Evolutionary conservation across 2,329 filamentous ascomycete species (phyloP).

Genomic region (Verticillium nubilum): DNA sequence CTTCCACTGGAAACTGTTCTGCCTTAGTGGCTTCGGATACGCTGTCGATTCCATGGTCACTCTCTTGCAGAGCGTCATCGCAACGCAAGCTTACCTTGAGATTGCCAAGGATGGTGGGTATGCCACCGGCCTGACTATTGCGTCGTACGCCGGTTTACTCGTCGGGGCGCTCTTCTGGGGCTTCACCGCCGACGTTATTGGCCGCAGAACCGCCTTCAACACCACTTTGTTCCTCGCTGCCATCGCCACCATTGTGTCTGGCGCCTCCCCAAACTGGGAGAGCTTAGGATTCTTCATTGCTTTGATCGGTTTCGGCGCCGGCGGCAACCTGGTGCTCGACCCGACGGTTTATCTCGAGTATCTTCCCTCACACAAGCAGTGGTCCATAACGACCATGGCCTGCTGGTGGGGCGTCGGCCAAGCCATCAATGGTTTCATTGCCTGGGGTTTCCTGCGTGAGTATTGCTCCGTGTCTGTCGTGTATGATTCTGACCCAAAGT

Average conservation of each 20-base stretch:
- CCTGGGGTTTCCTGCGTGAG: slow-evolving; percentile 26
- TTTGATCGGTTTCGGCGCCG: slow-evolving; percentile 55
- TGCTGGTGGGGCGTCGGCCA: slow-evolving; percentile 35
- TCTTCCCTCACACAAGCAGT: slow-evolving; percentile 50
- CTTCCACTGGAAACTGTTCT: slow-evolving; percentile 51
- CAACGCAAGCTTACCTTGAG: slow-evolving; percentile 48
- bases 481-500: slow-evolving; percentile 26
- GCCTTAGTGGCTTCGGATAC: slow-evolving; percentile 57
- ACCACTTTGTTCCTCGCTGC: slow-evolving; percentile 54
- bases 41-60: slow-evolving; percentile 52
- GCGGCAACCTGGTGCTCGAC: slow-evolving; percentile 61
- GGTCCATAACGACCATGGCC: slow-evolving; percentile 57
- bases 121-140: slow-evolving; percentile 47
- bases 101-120: slow-evolving; percentile 27
- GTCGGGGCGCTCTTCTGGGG: slow-evolving; percentile 59
- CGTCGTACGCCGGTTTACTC: slow-evolving; percentile 43
- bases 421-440: slow-evolving; percentile 37
- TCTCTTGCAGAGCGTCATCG: slow-evolving; percentile 54
- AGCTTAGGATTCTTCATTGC: slow-evolving; percentile 57
- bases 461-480: not conserved
- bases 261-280: slow-evolving; percentile 57
- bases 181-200: slow-evolving; percentile 57
- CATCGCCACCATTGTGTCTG: slow-evolving; percentile 56
- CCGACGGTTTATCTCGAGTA: slow-evolving; percentile 46
- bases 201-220: slow-evolving; percentile 60